Evolutionary conservation across 768 basidiomycete species (phyloP).

Genomic region (Trametes maxima): DNA sequence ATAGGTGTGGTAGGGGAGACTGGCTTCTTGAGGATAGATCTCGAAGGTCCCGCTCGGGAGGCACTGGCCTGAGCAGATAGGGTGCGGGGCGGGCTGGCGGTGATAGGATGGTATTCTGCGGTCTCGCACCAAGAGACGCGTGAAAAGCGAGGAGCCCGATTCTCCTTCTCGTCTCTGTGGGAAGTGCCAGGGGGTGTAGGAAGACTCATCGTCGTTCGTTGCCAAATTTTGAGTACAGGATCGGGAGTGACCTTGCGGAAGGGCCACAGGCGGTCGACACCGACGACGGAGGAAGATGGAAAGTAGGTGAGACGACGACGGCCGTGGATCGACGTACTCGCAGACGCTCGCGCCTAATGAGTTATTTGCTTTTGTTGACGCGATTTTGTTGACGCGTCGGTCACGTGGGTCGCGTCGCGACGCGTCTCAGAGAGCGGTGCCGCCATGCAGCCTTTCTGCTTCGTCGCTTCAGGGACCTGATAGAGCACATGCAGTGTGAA

Average conservation of each 20-base stretch:
- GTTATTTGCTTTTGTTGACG: constrained; percentile 20
- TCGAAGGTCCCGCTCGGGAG: constrained; percentile 49
- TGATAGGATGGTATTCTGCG: constrained; percentile 22
- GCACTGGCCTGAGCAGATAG: constrained; percentile 34
- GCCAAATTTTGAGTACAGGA: neutral
- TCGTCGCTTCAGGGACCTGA: too few species aligned
- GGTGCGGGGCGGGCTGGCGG: constrained; percentile 20
- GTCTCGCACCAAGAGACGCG: constrained; percentile 27
- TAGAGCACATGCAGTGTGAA: too few species aligned
- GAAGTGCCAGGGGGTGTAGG: constrained; percentile 29
- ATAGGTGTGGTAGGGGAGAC: constrained; percentile 38
- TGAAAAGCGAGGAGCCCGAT: constrained; percentile 21
- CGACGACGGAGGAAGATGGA: constrained; percentile 3
- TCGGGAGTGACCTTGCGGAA: neutral
- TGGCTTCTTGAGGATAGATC: constrained; percentile 71
- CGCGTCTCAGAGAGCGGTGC: neutral
- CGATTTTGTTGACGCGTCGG: constrained; percentile 28
- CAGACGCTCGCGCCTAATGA: constrained; percentile 19
- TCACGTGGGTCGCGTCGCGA: constrained; percentile 14
- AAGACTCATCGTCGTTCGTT: constrained; percentile 22
- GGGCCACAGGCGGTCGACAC: neutral
- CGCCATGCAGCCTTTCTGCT: too few species aligned
- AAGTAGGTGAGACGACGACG: constrained; percentile 9
- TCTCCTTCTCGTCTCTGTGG: constrained; percentile 29
- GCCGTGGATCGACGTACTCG: constrained; percentile 5